Evolutionary conservation across 2,329 filamentous ascomycete genomes (phyloP).

Genomic region (Blumeriella jaapii): DNA sequence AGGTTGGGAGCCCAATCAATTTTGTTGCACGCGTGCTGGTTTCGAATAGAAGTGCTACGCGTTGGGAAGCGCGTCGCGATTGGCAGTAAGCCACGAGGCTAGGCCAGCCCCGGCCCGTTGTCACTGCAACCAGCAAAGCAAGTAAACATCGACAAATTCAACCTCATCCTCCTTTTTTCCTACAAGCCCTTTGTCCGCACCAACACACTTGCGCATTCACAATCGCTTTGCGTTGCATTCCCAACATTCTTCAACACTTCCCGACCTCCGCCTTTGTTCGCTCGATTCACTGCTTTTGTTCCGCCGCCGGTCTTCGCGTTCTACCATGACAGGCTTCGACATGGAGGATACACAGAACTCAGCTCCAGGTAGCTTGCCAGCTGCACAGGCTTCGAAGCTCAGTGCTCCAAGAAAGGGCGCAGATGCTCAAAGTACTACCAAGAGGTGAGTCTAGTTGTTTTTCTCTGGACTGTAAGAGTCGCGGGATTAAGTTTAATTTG

Average conservation of each 20-base stretch:
- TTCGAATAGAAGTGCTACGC: constrained; percentile 18
- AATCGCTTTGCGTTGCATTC: constrained; percentile 13
- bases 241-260: constrained; percentile 11
- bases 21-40: constrained; percentile 21
- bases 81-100: constrained; percentile 1
- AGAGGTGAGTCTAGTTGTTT: constrained; percentile 44
- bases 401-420: constrained; percentile 42
- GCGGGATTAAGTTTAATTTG: no score
- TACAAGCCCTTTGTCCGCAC: constrained; percentile 15
- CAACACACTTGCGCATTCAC: constrained; percentile 6
- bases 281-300: constrained; percentile 9
- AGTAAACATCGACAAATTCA: constrained; percentile 13
- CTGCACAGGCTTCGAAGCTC: constrained; percentile 49
- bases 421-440: constrained; percentile 65
- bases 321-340: constrained; percentile 31
- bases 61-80: constrained; percentile 16
- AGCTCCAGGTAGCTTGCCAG: constrained; percentile 41
- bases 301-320: constrained; percentile 4
- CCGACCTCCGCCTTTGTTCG: constrained; percentile 14
- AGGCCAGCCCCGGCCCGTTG: constrained; percentile 5
- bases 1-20: constrained; percentile 18
- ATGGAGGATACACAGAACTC: constrained; percentile 55
- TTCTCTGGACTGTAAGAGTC: background rate
- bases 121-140: constrained; percentile 5
- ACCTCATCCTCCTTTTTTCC: constrained; percentile 4